Conservation (phyloP, 2,329 filamentous ascomycete genomes). For the Phaeosphaeriaceae sp. region DNA sequence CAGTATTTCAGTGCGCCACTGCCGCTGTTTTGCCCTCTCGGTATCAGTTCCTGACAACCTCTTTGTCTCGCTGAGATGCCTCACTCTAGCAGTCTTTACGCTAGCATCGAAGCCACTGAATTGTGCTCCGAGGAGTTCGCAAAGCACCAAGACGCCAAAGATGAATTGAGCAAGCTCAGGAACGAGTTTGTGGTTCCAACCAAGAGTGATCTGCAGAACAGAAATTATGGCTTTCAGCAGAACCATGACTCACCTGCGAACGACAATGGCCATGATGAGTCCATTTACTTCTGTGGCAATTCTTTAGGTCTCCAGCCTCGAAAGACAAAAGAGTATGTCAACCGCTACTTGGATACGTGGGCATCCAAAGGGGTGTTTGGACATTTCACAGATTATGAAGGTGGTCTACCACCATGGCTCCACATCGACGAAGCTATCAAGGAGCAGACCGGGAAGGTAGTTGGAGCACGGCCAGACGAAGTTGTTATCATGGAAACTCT, state of each 20-base stretch:
- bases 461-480: slow-evolving; percentile 76
- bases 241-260: slow-evolving; percentile 11
- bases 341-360: slow-evolving; percentile 82
- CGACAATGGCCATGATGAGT: slow-evolving; percentile 51
- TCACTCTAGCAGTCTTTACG: slow-evolving; percentile 33
- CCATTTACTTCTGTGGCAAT: slow-evolving; percentile 88
- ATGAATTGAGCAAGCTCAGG: slow-evolving; percentile 56
- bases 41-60: not conserved
- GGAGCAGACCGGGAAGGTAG: slow-evolving; percentile 72
- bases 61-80: slow-evolving; percentile 28
- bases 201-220: slow-evolving; percentile 73
- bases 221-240: slow-evolving; percentile 48
- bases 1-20: slow-evolving; percentile 4
- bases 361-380: slow-evolving; percentile 83
- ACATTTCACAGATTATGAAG: slow-evolving; percentile 75
- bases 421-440: slow-evolving; percentile 80
- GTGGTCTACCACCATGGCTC: slow-evolving; percentile 77
- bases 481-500: slow-evolving; percentile 89
- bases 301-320: slow-evolving; percentile 85
- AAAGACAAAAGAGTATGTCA: slow-evolving; percentile 69
- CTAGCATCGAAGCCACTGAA: slow-evolving; percentile 21
- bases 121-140: slow-evolving; percentile 44
- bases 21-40: not conserved
- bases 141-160: slow-evolving; percentile 44
- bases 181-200: slow-evolving; percentile 81